phyloP scores from a whole-genome alignment of 2,329 filamentous ascomycete species.

The Penicillium occitanis region DNA sequence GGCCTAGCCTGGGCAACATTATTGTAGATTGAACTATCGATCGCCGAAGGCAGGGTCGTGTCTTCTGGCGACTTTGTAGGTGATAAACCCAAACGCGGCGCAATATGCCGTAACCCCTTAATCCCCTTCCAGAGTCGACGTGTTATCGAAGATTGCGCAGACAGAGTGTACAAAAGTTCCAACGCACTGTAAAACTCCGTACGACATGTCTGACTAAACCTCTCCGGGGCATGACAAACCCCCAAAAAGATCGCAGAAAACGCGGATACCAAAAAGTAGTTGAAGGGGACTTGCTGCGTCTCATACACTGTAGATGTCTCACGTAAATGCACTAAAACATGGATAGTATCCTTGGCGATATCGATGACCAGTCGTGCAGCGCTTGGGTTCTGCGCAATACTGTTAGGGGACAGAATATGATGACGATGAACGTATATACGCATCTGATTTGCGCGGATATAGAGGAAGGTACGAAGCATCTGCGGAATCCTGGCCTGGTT shows the following conservation, averaged over 20 bases:
- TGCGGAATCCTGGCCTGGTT: background rate
- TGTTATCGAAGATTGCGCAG: background rate
- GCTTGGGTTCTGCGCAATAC: background rate
- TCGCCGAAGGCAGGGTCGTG: background rate
- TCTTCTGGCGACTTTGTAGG: background rate
- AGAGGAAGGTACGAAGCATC: constrained; percentile 2
- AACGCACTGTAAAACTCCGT: constrained; percentile 2
- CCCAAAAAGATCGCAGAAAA: constrained; percentile 8
- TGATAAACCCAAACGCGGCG: constrained; percentile 1
- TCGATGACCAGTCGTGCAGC: background rate
- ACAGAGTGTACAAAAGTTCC: constrained; percentile 1
- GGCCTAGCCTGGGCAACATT: background rate
- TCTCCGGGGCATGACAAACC: background rate
- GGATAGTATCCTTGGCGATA: constrained; percentile 7
- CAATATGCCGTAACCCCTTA: background rate
- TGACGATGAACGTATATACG: constrained; percentile 14
- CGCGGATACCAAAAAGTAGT: constrained; percentile 11
- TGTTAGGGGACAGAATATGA: background rate
- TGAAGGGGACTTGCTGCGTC: constrained; percentile 9
- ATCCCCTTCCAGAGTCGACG: constrained; percentile 11
- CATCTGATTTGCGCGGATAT: constrained; percentile 16
- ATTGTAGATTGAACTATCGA: background rate
- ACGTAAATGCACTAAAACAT: background rate
- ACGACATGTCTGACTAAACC: background rate
- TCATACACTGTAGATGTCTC: background rate